Conservation (phyloP, 345 rosid species). For the Eucalyptus leucophloia region DNA sequence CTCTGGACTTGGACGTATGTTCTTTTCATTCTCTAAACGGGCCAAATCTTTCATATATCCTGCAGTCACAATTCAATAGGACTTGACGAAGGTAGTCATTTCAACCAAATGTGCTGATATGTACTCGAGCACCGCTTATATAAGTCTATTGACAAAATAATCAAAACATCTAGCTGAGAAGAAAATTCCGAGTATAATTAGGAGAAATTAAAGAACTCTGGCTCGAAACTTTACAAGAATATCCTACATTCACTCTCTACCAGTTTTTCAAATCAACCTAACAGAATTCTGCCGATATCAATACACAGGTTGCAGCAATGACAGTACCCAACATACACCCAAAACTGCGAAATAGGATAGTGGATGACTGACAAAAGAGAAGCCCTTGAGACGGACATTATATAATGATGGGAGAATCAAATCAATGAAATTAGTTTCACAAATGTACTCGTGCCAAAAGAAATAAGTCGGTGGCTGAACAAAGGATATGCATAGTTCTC, state of each 20-base stretch:
- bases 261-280: neutral
- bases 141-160: neutral
- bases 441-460: neutral
- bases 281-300: neutral
- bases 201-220: neutral
- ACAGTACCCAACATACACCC: neutral
- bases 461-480: neutral
- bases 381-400: neutral
- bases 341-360: neutral
- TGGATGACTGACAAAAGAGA: neutral
- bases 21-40: constrained; percentile 58
- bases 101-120: neutral
- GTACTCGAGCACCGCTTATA: neutral
- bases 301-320: neutral
- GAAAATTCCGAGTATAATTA: neutral
- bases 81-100: neutral
- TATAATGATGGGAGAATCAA: neutral
- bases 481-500: neutral
- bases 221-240: neutral
- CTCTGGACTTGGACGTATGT: constrained; percentile 61
- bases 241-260: neutral
- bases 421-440: neutral
- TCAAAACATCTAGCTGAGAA: neutral
- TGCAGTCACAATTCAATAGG: constrained; percentile 1
- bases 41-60: constrained; percentile 55